Evolutionary conservation across 331 rosid genomes (phyloP).

Genomic region (Malus hybrid): DNA sequence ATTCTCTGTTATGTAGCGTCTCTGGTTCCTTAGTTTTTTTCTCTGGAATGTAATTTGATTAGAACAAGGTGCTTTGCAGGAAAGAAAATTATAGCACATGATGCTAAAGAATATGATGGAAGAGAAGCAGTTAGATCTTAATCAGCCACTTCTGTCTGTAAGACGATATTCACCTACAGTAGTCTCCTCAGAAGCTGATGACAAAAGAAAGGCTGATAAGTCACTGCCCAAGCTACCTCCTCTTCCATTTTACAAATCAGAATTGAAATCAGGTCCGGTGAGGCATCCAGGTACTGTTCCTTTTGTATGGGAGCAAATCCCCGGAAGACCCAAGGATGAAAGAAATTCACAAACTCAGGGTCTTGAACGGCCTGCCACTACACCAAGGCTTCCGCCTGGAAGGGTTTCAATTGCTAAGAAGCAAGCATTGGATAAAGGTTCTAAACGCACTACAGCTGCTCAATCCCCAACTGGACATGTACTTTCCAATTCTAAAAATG

Average conservation of each 20-base stretch:
- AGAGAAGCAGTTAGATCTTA: constrained; percentile 71
- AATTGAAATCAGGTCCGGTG: constrained; percentile 70
- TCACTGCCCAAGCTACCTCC: constrained; percentile 41
- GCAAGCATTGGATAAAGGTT: constrained; percentile 27
- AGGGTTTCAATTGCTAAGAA: constrained; percentile 36
- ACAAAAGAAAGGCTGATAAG: constrained; percentile 30
- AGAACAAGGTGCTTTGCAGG: constrained; percentile 33
- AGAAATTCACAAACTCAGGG: constrained; percentile 11
- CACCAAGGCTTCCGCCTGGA: constrained; percentile 73
- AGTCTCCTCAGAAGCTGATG: constrained; percentile 30
- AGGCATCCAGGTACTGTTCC: constrained; percentile 78
- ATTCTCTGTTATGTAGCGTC: constrained; percentile 1
- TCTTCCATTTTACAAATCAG: constrained; percentile 59
- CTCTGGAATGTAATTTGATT: constrained; percentile 14
- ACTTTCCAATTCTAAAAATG: constrained; percentile 17
- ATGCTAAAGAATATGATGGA: constrained; percentile 54
- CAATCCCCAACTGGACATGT: constrained; percentile 20
- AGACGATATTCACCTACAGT: constrained; percentile 56
- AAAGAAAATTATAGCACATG: constrained; percentile 15
- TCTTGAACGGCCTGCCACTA: constrained; percentile 22
- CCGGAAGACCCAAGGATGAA: constrained; percentile 82
- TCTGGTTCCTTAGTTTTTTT: constrained; percentile 3
- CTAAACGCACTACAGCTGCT: constrained; percentile 23
- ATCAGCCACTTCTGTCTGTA: constrained; percentile 86
- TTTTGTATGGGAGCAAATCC: constrained; percentile 77